These are phyloP conservation scores for Diaporthe aspalathi DNA, from an alignment of 2,329 filamentous ascomycete species.

Conservation along the genomic window DNA sequence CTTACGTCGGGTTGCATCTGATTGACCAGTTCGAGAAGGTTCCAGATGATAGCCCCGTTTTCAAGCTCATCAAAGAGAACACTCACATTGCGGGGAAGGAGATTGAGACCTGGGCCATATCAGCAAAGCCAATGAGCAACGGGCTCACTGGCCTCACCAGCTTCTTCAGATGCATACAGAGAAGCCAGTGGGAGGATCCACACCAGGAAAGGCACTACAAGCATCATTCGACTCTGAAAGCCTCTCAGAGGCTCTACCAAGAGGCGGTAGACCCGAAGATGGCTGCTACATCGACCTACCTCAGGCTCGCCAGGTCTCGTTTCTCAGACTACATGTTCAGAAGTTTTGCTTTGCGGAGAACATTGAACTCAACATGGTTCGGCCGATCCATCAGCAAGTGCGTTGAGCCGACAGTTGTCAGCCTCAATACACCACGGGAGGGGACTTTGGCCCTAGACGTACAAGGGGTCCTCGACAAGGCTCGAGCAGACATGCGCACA, in stretches of 20 bases:
- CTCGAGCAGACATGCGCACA: not conserved
- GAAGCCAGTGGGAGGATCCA: not conserved
- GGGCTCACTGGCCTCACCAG: not conserved
- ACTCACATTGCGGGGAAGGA: not conserved
- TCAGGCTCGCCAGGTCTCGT: not conserved
- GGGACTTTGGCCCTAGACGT: not conserved
- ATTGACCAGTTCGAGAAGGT: not conserved
- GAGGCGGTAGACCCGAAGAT: not conserved
- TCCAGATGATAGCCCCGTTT: not conserved
- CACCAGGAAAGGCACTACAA: not conserved
- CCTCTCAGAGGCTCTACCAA: not conserved
- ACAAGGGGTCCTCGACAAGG: constrained; percentile 4
- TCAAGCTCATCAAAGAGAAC: not conserved
- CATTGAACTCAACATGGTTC: not conserved
- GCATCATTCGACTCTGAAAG: not conserved
- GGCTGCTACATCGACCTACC: not conserved
- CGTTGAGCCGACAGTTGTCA: not conserved
- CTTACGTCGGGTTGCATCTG: not conserved
- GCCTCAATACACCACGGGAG: not conserved
- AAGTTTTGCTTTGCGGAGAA: not conserved
- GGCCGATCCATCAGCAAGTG: not conserved
- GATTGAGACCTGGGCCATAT: not conserved
- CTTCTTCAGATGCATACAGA: not conserved
- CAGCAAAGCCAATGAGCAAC: not conserved
- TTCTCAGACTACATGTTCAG: not conserved